These are phyloP conservation scores for Candida stauntonica DNA, from an alignment of 805 yeast genomes.

Conservation along the genomic window DNA sequence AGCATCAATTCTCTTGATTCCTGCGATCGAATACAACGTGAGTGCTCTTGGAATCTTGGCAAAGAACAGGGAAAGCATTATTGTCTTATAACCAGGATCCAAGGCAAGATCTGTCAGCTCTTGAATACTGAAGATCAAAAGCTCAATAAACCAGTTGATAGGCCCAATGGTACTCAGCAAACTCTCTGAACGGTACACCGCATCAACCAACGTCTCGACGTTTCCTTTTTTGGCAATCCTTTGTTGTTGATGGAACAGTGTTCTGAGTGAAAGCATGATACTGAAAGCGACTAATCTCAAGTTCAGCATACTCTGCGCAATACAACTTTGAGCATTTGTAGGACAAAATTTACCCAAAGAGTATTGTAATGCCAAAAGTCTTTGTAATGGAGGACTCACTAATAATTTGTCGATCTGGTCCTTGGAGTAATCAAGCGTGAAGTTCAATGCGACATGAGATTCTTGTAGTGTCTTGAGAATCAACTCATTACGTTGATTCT, in stretches of 20 bases:
- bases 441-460: slow-evolving; percentile 69
- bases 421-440: slow-evolving; percentile 62
- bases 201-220: slow-evolving; percentile 41
- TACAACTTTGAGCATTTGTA: slow-evolving; percentile 18
- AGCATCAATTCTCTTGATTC: slow-evolving; percentile 51
- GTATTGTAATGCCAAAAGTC: slow-evolving; percentile 64
- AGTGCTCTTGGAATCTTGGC: slow-evolving; percentile 69
- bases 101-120: slow-evolving; percentile 52
- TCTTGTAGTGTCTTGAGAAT: slow-evolving; percentile 51
- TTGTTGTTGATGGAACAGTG: slow-evolving; percentile 60
- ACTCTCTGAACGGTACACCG: slow-evolving; percentile 57
- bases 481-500: slow-evolving; percentile 30
- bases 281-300: slow-evolving; percentile 70
- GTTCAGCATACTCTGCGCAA: slow-evolving; percentile 55
- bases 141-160: slow-evolving; percentile 81
- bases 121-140: slow-evolving; percentile 66
- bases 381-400: slow-evolving; percentile 74
- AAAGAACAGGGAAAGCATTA: slow-evolving; percentile 55
- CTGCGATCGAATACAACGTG: slow-evolving; percentile 60
- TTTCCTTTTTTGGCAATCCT: slow-evolving; percentile 47
- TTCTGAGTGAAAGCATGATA: slow-evolving; percentile 54
- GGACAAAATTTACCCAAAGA: slow-evolving; percentile 47
- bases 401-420: slow-evolving; percentile 75
- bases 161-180: slow-evolving; percentile 68
- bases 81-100: slow-evolving; percentile 26